Conservation (phyloP, 2,329 filamentous ascomycete species). For the Fulvia fulva region DNA sequence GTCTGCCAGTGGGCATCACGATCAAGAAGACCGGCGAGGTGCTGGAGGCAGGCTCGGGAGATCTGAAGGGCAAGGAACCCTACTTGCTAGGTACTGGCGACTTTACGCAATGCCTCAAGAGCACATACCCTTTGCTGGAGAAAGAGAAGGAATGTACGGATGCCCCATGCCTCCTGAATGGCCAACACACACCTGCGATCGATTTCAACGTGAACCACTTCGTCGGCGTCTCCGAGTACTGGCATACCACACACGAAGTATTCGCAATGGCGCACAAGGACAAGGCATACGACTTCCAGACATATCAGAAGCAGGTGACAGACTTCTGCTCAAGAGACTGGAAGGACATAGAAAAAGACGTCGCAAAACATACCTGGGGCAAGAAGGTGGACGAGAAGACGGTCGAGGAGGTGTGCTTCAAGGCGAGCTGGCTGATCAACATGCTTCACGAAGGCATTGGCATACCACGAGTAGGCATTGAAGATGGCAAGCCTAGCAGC, state of each 20-base stretch:
- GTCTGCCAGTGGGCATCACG: constrained; percentile 73
- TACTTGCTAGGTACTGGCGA: constrained; percentile 76
- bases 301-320: constrained; percentile 79
- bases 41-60: constrained; percentile 44
- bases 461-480: constrained; percentile 77
- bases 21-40: constrained; percentile 68
- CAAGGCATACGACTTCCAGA: constrained; percentile 82
- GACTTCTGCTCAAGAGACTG: constrained; percentile 84
- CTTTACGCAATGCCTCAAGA: constrained; percentile 78
- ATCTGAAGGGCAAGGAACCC: constrained; percentile 40
- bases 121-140: constrained; percentile 79
- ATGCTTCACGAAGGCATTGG: constrained; percentile 95
- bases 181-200: constrained; percentile 88
- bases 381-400: constrained; percentile 69
- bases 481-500: constrained; percentile 44
- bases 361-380: constrained; percentile 65
- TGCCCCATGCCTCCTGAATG: constrained; percentile 81
- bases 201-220: constrained; percentile 98
- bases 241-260: constrained; percentile 95
- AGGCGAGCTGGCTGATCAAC: constrained; percentile 96
- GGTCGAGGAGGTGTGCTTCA: constrained; percentile 89
- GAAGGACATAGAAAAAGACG: constrained; percentile 65
- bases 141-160: constrained; percentile 84
- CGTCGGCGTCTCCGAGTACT: constrained; percentile 95
- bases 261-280: constrained; percentile 73